Evolutionary conservation across 2,329 filamentous ascomycete species (phyloP).

Genomic region (Decorospora gaudefroyi): DNA sequence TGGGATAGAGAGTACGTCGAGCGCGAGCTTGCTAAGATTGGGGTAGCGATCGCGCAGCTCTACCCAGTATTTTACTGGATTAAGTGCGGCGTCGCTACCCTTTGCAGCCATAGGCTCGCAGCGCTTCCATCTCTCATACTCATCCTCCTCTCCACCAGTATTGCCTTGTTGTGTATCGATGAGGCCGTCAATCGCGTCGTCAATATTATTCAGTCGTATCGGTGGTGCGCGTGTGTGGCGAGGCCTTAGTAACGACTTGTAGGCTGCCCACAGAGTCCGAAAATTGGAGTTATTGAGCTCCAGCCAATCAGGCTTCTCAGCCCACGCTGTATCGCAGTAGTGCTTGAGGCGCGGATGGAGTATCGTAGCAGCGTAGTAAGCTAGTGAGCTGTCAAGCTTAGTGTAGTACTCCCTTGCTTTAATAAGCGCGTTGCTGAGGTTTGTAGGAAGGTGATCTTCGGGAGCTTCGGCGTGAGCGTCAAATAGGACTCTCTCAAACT

Average conservation of each 20-base stretch:
- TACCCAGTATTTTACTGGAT: constrained; percentile 8
- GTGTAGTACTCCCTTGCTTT: constrained; percentile 9
- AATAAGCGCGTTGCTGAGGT: neutral
- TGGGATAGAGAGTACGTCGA: neutral
- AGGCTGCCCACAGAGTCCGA: neutral
- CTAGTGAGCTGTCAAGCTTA: constrained; percentile 6
- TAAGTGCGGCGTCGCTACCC: constrained; percentile 3
- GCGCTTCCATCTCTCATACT: constrained; percentile 6
- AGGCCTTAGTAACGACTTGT: too few relatives aligned
- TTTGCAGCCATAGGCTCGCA: constrained; percentile 3
- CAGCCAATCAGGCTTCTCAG: neutral
- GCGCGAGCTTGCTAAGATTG: neutral
- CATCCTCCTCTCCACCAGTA: too few relatives aligned
- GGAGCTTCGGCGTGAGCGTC: neutral
- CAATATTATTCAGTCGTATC: neutral
- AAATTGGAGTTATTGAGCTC: neutral
- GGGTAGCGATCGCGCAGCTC: constrained; percentile 4
- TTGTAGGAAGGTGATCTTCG: constrained; percentile 7
- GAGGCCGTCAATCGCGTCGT: neutral
- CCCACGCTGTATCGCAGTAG: constrained; percentile 1
- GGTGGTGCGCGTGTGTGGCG: neutral
- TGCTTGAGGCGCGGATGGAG: constrained; percentile 6
- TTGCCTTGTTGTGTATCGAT: too few relatives aligned
- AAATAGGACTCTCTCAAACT: neutral
- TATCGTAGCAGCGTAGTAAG: too few relatives aligned